phyloP scores from a whole-genome alignment of 306 rosid species.

The Dalbergia cultrata region DNA sequence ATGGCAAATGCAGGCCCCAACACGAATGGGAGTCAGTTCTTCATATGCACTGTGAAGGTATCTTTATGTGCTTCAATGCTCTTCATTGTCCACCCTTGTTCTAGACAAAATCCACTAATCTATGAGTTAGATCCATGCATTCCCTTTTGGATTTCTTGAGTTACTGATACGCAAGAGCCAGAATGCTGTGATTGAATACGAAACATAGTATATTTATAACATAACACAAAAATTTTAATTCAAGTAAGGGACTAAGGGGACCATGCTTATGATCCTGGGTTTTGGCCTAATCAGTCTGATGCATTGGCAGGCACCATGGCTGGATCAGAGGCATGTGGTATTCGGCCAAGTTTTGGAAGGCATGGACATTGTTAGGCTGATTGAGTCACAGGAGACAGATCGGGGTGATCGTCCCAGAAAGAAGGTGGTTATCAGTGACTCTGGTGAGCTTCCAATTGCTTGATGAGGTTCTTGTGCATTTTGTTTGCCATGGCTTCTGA shows the following conservation, averaged over 20 bases:
- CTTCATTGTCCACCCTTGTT: conserved; percentile 15
- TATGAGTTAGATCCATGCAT: not conserved
- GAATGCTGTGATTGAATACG: not conserved
- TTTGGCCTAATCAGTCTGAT: conserved; percentile 36
- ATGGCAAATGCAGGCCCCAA: conserved; percentile 99
- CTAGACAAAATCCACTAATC: not conserved
- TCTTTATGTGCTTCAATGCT: conserved; percentile 34
- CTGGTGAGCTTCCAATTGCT: conserved; percentile 88
- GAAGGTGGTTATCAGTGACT: conserved; percentile 83
- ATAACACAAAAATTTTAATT: not conserved
- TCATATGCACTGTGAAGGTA: conserved; percentile 97
- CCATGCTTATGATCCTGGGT: conserved; percentile 23
- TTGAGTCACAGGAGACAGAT: conserved; percentile 90
- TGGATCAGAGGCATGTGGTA: conserved; percentile 94
- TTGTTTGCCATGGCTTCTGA: conserved; percentile 20
- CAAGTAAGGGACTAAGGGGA: conserved; percentile 18
- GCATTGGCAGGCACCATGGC: conserved; percentile 87
- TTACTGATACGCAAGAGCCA: not conserved
- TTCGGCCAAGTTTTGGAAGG: conserved; percentile 99
- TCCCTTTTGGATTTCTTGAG: not conserved
- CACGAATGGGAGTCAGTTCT: conserved; percentile 97
- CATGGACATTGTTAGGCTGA: conserved; percentile 74
- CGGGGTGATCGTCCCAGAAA: conserved; percentile 94
- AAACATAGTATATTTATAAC: not conserved
- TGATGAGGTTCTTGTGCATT: conserved; percentile 43